These are phyloP conservation scores for Coemansia sp. DNA, from an alignment of 192 early-diverging fungal species.

Conservation along the genomic window DNA sequence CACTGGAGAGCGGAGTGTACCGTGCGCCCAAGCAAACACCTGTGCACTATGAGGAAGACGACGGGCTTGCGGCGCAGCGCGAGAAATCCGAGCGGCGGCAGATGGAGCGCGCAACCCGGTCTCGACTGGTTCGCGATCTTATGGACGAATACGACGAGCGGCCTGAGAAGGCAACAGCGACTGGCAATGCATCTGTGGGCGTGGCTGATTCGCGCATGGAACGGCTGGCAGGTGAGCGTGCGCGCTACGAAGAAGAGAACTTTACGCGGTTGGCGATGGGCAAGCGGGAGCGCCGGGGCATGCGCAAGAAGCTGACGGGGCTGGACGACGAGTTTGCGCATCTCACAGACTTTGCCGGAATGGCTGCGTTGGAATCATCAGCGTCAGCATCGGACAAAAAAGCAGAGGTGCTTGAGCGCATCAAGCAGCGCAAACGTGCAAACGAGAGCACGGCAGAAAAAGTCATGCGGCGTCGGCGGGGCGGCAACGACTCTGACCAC, in stretches of 20 bases:
- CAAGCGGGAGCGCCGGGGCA: conserved; percentile 71
- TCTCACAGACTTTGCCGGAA: conserved; percentile 56
- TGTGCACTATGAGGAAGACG: conserved; percentile 79
- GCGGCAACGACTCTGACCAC: conserved; percentile 17
- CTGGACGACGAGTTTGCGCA: conserved; percentile 86
- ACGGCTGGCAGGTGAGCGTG: conserved; percentile 61
- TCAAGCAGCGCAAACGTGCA: conserved; percentile 24
- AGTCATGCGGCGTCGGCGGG: conserved; percentile 32
- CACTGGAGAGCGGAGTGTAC: conserved; percentile 66
- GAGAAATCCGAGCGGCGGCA: conserved; percentile 64
- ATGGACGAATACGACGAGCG: conserved; percentile 80
- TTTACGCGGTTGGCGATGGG: conserved; percentile 73
- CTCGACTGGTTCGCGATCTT: conserved; percentile 82
- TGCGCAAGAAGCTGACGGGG: conserved; percentile 58
- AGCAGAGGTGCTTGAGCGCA: conserved; percentile 39
- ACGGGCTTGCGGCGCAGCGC: conserved; percentile 54
- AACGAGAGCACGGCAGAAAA: conserved; percentile 50
- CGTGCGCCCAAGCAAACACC: conserved; percentile 82
- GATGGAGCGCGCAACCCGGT: conserved; percentile 70
- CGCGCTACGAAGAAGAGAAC: conserved; percentile 85
- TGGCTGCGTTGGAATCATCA: conserved; percentile 35
- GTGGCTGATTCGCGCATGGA: conserved; percentile 59
- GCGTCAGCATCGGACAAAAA: conserved; percentile 14
- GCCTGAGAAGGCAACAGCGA: conserved; percentile 72
- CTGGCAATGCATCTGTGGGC: conserved; percentile 70